A percentile compares a stretch with the other conserved stretches of the same genome.
phyloP scores from a whole-genome alignment of 1,284 basidiomycete genomes.

The Heliocybe sulcata region DNA sequence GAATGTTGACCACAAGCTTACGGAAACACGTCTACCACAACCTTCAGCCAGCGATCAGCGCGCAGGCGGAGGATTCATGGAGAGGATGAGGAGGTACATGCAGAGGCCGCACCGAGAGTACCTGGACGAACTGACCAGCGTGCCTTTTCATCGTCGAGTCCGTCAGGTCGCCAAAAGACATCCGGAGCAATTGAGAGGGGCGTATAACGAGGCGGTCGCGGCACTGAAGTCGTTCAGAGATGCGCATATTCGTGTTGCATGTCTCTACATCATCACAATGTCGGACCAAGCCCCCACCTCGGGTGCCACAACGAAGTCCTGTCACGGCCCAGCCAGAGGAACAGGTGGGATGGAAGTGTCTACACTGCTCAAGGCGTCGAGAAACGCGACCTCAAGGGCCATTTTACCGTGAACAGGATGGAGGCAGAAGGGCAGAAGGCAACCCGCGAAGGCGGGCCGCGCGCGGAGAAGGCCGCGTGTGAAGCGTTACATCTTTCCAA shows the following conservation, averaged over 20 bases:
- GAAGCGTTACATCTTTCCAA: too few species aligned
- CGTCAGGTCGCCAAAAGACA: slow-evolving; percentile 47
- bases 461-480: too few species aligned
- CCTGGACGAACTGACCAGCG: slow-evolving; percentile 41
- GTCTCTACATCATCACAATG: slow-evolving; percentile 79
- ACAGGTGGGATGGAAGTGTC: slow-evolving; percentile 87
- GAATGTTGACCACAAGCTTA: slow-evolving; percentile 77
- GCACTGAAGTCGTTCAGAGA: slow-evolving; percentile 81
- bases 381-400: slow-evolving; percentile 63
- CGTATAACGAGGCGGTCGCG: slow-evolving; percentile 76
- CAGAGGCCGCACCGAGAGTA: slow-evolving; percentile 70
- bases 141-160: slow-evolving; percentile 35
- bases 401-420: not conserved
- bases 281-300: slow-evolving; percentile 50
- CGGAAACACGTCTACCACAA: slow-evolving; percentile 60
- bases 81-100: slow-evolving; percentile 77
- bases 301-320: slow-evolving; percentile 43
- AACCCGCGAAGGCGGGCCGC: too few species aligned
- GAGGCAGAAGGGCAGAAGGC: too few species aligned
- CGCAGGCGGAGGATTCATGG: slow-evolving; percentile 55
- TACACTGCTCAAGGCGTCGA: slow-evolving; percentile 78
- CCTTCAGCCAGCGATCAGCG: slow-evolving; percentile 49
- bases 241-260: slow-evolving; percentile 84
- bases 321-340: slow-evolving; percentile 49
- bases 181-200: slow-evolving; percentile 50